A percentile compares a stretch with the other conserved stretches of the same genome.
Conservation (phyloP, 108 stramenopile species). For the Cylindrotheca fusiformis region DNA sequence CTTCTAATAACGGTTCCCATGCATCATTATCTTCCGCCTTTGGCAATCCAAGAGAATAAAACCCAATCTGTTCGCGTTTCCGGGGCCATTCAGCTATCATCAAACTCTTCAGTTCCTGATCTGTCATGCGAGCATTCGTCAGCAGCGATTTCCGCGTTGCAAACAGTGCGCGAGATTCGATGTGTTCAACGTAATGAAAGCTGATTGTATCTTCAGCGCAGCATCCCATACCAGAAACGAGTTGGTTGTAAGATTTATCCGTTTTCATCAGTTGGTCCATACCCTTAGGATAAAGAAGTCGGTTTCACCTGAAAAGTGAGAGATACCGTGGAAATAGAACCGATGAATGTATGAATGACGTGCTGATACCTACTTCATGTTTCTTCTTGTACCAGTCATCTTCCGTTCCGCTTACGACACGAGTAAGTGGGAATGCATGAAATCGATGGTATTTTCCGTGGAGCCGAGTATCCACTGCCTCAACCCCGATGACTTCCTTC, state of each 20-base stretch:
- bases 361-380: constrained; percentile 53
- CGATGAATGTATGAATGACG: no score
- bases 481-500: constrained; percentile 41
- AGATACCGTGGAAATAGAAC: constrained; percentile 4
- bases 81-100: constrained; percentile 70
- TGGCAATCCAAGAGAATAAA: constrained; percentile 66
- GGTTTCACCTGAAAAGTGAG: not conserved
- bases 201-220: constrained; percentile 73
- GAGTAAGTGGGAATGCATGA: constrained; percentile 73
- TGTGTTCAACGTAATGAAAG: constrained; percentile 88
- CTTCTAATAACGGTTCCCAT: constrained; percentile 36
- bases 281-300: constrained; percentile 6
- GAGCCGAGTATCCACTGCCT: constrained; percentile 67
- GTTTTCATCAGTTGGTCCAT: constrained; percentile 46
- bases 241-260: constrained; percentile 45
- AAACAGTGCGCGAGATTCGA: constrained; percentile 69
- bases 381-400: constrained; percentile 86
- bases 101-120: constrained; percentile 52
- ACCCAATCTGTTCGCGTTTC: constrained; percentile 53
- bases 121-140: constrained; percentile 54
- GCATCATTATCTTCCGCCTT: constrained; percentile 23
- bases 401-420: constrained; percentile 65
- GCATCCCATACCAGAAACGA: constrained; percentile 51
- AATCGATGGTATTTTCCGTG: constrained; percentile 66
- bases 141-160: constrained; percentile 54